Evolutionary conservation across 2,329 filamentous ascomycete genomes (phyloP), one percentile per base, ranked within the genome.

Genomic region (Fusarium brevicatenulatum): DNA sequence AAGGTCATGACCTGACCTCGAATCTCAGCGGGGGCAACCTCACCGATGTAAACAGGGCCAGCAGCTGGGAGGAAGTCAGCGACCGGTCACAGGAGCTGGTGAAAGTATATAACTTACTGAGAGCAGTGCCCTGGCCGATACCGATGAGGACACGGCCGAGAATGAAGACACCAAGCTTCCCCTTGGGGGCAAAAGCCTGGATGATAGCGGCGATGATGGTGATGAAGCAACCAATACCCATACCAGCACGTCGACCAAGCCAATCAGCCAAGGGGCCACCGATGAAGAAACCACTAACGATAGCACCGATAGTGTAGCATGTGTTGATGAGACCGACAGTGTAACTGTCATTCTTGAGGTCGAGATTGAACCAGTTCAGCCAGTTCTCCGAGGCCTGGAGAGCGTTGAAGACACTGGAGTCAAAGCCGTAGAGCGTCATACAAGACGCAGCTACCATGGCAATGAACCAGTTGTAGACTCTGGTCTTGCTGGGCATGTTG

Each of bases 341-440:
- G 69, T 86, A 83, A 34, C 82, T 80, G 68, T 86, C 83, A n/a
- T 66, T 75, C 66, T 84, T 80, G 12, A 77, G 60, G 65, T 86
- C 78, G 54, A 86, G 78, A 74, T 91, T 84, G 80, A 92, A 92
- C 82, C 87, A 93, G 23, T 82, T 83, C 18, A 90, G 82, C 91
- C 91, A 93, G 79, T 93, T 87, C 19, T 88, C 80, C 3, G 90
- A 92, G 37, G 89, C 90, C 80, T 92, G 91, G 10, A 92, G 88
- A 9, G 91, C 90, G 80, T 93, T 93, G 85, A 91, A 93, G 52
- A 92, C 91, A 42, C 90, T 92, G 4, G 91, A 91, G 85, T 93
- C 91, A 79, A 93, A 93, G 64, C 91, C 91, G 79, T 93, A 93
- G 49, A 93, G 85, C 28, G 93, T 90, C 91, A 93, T 93, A 80